These are phyloP conservation scores for Dimargaris xerosporica DNA, from an alignment of 192 early-diverging fungal species.

Conservation along the genomic window DNA sequence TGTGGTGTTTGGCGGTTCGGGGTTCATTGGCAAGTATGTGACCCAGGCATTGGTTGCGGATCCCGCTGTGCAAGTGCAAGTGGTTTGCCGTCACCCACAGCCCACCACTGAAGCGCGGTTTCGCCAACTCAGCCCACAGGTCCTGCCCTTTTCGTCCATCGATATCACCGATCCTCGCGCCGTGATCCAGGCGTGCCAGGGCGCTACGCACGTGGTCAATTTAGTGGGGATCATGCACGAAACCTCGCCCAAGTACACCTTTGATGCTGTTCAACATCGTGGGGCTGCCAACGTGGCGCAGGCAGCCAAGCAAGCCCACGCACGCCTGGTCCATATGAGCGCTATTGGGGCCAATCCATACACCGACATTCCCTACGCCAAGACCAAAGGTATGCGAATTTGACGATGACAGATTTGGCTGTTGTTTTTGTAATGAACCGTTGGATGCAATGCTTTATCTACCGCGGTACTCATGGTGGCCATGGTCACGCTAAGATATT, in stretches of 20 bases:
- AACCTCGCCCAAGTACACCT: constrained; percentile 16
- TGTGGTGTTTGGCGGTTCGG: constrained; percentile 14
- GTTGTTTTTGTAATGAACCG: background rate
- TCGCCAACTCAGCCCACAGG: constrained; percentile 3
- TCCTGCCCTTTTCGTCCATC: constrained; percentile 3
- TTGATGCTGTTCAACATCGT: constrained; percentile 18
- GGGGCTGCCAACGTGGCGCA: constrained; percentile 19
- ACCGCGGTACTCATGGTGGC: background rate
- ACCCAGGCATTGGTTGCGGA: constrained; percentile 13
- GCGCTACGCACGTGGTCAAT: constrained; percentile 15
- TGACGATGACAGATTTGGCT: background rate
- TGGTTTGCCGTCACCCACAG: constrained; percentile 9
- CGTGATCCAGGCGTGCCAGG: constrained; percentile 14
- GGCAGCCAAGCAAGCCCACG: constrained; percentile 13
- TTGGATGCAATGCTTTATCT: background rate
- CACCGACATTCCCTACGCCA: constrained; percentile 16
- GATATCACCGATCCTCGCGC: constrained; percentile 15
- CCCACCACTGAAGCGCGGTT: background rate
- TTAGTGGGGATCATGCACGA: constrained; percentile 25
- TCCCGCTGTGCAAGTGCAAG: constrained; percentile 4
- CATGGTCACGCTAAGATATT: background rate
- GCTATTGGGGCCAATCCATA: constrained; percentile 20
- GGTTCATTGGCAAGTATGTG: constrained; percentile 18
- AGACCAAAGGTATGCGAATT: constrained; percentile 19
- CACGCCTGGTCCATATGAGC: constrained; percentile 17